A percentile compares a stretch with the other conserved stretches of the same genome.
phyloP scores from a whole-genome alignment of 2,329 filamentous ascomycete species.

The Apiospora malaysiana region DNA sequence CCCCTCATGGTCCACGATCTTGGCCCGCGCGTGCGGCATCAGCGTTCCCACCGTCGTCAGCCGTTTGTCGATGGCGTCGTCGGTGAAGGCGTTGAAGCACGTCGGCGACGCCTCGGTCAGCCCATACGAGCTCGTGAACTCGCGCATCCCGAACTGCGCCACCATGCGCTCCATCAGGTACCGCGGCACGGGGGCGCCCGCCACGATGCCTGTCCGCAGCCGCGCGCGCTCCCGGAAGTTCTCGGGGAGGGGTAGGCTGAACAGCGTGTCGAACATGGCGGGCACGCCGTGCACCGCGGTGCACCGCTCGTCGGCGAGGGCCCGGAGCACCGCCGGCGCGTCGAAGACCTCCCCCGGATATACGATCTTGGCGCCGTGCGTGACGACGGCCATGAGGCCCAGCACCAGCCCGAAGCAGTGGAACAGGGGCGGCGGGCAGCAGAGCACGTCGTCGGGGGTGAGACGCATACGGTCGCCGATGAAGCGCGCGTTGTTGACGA shows the following conservation, averaged over 20 bases:
- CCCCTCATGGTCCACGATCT: conserved; percentile 75
- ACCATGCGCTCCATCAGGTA: conserved; percentile 78
- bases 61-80: conserved; percentile 70
- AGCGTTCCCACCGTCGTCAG: conserved; percentile 77
- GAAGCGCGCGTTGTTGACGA: conserved; percentile 71
- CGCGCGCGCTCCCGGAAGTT: conserved; percentile 51
- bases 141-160: conserved; percentile 73
- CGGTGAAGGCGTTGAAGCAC: conserved; percentile 80
- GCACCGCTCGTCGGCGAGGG: conserved; percentile 70
- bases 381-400: conserved; percentile 73
- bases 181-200: conserved; percentile 76
- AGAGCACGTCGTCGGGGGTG: conserved; percentile 69
- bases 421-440: conserved; percentile 84
- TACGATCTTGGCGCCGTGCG: conserved; percentile 77
- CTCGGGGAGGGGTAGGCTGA: conserved; percentile 49
- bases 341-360: conserved; percentile 80
- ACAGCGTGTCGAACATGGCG: conserved; percentile 79
- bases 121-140: conserved; percentile 74
- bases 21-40: conserved; percentile 77
- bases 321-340: conserved; percentile 66
- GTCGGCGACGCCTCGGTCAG: conserved; percentile 81
- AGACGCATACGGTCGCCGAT: conserved; percentile 78
- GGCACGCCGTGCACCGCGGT: conserved; percentile 83
- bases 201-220: conserved; percentile 78
- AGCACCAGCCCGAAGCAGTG: conserved; percentile 86